A percentile compares a stretch with the other conserved stretches of the same genome.
These are phyloP conservation scores for Lizonia empirigonia DNA, from an alignment of 2,329 filamentous ascomycete species.

Conservation along the genomic window DNA sequence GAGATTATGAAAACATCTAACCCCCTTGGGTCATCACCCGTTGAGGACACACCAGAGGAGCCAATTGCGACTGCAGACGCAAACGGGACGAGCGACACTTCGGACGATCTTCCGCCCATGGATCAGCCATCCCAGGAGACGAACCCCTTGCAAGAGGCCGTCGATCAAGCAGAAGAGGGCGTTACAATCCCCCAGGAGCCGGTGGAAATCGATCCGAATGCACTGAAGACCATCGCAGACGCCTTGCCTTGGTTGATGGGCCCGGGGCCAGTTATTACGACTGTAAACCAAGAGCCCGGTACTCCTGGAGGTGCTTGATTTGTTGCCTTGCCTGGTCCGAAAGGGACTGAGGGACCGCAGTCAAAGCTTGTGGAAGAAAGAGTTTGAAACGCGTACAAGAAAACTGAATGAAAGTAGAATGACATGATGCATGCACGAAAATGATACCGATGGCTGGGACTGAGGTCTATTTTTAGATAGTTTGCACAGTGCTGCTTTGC, in stretches of 20 bases:
- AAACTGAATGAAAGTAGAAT: too few species aligned
- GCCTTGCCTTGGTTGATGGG: slow-evolving; percentile 7
- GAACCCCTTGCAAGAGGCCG: slow-evolving; percentile 9
- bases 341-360: neutral
- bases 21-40: neutral
- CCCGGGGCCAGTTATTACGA: neutral
- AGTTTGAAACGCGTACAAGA: too few species aligned
- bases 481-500: neutral
- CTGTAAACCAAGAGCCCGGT: neutral
- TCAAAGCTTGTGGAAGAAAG: too few species aligned
- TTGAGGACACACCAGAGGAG: neutral
- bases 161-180: slow-evolving; percentile 1
- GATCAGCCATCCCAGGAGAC: neutral
- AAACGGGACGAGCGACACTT: neutral
- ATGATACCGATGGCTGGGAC: slow-evolving; percentile 6
- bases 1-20: neutral
- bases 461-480: slow-evolving; percentile 6
- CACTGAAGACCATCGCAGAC: slow-evolving; percentile 4
- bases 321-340: neutral
- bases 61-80: neutral
- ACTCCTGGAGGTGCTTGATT: neutral
- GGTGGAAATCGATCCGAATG: neutral
- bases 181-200: neutral
- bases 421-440: too few species aligned
- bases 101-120: neutral